A percentile compares a stretch with the other conserved stretches of the same genome.
phyloP scores from a whole-genome alignment of 2,329 filamentous ascomycete genomes.

The Neophaeococcomyces aloes region DNA sequence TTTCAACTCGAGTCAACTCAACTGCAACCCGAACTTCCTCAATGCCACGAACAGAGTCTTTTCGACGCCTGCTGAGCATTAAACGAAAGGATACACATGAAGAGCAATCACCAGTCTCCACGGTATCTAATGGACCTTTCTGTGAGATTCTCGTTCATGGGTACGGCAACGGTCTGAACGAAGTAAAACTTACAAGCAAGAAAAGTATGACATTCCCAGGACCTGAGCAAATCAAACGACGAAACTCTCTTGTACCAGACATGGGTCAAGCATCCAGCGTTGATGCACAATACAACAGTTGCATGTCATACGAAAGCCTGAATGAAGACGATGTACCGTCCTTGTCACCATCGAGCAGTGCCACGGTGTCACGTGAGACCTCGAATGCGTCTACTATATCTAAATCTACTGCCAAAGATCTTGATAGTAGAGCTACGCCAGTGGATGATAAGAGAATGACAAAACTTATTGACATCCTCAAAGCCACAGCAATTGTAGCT shows the following conservation, averaged over 20 bases:
- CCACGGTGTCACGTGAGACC: conserved; percentile 17
- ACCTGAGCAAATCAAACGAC: conserved; percentile 7
- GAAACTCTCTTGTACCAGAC: conserved; percentile 1
- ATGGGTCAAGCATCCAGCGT: conserved; percentile 11
- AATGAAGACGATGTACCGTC: conserved; percentile 9
- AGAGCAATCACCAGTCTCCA: conserved; percentile 2
- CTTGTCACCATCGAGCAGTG: conserved; percentile 7
- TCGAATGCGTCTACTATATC: conserved; percentile 17
- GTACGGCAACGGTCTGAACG: conserved; percentile 22
- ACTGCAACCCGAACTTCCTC: neutral
- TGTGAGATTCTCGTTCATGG: conserved; percentile 20
- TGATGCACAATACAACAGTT: conserved; percentile 8
- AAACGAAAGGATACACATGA: neutral
- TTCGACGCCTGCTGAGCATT: conserved; percentile 10
- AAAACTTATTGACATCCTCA: conserved; percentile 12
- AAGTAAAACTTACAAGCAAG: conserved; percentile 9
- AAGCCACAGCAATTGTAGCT: conserved; percentile 6
- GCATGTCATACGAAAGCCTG: conserved; percentile 2
- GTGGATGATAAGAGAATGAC: conserved; percentile 8
- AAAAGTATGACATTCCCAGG: conserved; percentile 6
- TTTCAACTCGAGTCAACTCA: neutral
- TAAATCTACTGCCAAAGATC: conserved; percentile 8
- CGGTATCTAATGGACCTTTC: conserved; percentile 8
- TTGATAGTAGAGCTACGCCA: conserved; percentile 8
- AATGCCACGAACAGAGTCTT: conserved; percentile 12